Percentiles rank a stretch among this genome's conserved stretches.
Evolutionary conservation across 2,329 filamentous ascomycete genomes (phyloP).

Genomic region (Venturia effusa): DNA sequence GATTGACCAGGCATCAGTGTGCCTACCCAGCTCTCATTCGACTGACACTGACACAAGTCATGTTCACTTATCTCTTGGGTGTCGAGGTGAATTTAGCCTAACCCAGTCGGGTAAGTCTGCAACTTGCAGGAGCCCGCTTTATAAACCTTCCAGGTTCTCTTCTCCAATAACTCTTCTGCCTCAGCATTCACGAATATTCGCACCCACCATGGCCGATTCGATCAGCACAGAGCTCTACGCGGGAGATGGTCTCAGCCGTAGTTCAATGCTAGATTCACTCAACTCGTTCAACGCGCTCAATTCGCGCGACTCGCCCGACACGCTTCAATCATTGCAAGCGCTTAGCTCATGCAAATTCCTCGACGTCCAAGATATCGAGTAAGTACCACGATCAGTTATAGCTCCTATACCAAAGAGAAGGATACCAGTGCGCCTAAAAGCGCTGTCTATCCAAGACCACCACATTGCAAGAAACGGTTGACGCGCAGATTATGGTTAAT

Average conservation of each 20-base stretch:
- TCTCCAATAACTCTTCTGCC: neutral
- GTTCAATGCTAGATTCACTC: too few relatives aligned
- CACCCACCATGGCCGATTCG: neutral
- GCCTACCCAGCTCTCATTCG: too few relatives aligned
- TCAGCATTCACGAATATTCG: neutral
- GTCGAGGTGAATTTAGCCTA: neutral
- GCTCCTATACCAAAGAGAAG: neutral
- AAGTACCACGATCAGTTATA: neutral
- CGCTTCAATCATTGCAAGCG: too few relatives aligned
- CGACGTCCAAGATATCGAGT: neutral
- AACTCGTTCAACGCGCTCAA: neutral
- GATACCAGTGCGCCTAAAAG: neutral
- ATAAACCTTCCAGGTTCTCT: neutral
- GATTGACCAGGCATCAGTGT: neutral
- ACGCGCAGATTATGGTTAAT: neutral
- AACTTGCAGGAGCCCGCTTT: neutral
- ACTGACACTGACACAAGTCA: neutral
- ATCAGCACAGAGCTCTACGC: neutral
- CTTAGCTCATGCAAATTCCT: too few relatives aligned
- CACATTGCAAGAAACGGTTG: neutral
- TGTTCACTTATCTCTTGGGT: neutral
- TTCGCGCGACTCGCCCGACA: too few relatives aligned
- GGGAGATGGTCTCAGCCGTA: neutral
- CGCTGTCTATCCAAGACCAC: neutral
- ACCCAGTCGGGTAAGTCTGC: neutral